phyloP scores from a whole-genome alignment of 2,329 filamentous ascomycete species.

The Sporothrix brasiliensis region DNA sequence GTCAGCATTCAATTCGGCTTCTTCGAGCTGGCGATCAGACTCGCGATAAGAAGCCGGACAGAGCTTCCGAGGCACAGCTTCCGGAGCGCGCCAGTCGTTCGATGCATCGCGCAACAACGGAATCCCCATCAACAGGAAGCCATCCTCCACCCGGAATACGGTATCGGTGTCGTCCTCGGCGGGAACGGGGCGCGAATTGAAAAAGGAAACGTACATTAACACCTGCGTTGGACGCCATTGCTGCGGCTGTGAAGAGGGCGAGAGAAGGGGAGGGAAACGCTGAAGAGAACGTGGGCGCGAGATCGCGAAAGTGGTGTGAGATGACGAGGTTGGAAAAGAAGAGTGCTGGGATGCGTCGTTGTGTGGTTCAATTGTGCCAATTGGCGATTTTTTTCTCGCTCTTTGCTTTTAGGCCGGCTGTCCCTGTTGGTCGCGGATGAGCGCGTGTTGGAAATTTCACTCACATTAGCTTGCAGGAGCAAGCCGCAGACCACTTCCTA shows the following conservation, averaged over 20 bases:
- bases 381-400: conserved; percentile 32
- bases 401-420: conserved; percentile 23
- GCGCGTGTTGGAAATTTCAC: conserved; percentile 36
- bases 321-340: conserved; percentile 8
- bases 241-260: conserved; percentile 22
- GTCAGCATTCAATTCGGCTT: conserved; percentile 12
- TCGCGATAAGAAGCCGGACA: background rate
- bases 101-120: conserved; percentile 4
- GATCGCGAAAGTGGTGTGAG: conserved; percentile 25
- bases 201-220: conserved; percentile 42
- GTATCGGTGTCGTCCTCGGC: background rate
- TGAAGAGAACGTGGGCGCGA: conserved; percentile 33
- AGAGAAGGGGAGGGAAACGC: background rate
- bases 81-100: background rate
- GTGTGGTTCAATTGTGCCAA: conserved; percentile 25
- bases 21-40: background rate
- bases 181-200: background rate
- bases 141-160: background rate
- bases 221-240: conserved; percentile 41
- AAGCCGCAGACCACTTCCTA: background rate
- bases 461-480: conserved; percentile 22
- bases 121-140: background rate
- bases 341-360: conserved; percentile 16
- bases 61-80: background rate
- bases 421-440: conserved; percentile 29